Conservation (phyloP, 2,329 filamentous ascomycete species). For the Boeremia lycopersici region DNA sequence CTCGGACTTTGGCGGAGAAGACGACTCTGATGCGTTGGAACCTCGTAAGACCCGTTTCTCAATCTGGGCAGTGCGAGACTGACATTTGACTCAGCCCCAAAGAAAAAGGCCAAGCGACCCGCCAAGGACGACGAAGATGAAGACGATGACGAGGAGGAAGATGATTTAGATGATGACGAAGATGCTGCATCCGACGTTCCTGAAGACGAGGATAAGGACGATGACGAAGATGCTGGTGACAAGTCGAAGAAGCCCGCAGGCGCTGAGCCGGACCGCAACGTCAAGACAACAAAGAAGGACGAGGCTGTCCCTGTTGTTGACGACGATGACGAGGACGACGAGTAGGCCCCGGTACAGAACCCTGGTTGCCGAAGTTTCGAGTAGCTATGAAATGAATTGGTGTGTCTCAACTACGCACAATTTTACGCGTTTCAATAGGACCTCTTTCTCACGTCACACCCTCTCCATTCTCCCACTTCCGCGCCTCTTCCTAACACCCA, state of each 20-base stretch:
- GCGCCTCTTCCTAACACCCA: too few relatives aligned
- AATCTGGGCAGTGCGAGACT: background rate
- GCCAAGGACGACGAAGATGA: conserved; percentile 40
- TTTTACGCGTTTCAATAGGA: too few relatives aligned
- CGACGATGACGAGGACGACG: conserved; percentile 41
- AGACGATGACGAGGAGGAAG: conserved; percentile 41
- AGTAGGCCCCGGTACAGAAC: conserved; percentile 1
- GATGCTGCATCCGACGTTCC: conserved; percentile 9
- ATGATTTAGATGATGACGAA: conserved; percentile 42
- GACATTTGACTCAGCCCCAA: conserved; percentile 32
- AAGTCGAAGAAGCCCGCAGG: conserved; percentile 46
- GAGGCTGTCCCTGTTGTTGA: conserved; percentile 42
- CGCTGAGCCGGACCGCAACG: conserved; percentile 43
- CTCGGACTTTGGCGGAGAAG: conserved; percentile 46
- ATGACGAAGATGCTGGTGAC: conserved; percentile 47
- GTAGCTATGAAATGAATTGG: background rate
- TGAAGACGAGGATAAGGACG: conserved; percentile 31
- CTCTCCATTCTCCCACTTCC: too few relatives aligned
- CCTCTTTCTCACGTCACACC: too few relatives aligned
- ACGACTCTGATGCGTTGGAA: conserved; percentile 44
- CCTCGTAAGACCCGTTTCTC: conserved; percentile 37
- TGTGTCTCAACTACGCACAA: background rate
- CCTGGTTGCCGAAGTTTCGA: background rate
- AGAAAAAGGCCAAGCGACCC: conserved; percentile 43
- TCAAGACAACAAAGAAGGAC: conserved; percentile 35